Conservation (phyloP, 805 yeast genomes). For the Metschnikowia kunwiensis region DNA sequence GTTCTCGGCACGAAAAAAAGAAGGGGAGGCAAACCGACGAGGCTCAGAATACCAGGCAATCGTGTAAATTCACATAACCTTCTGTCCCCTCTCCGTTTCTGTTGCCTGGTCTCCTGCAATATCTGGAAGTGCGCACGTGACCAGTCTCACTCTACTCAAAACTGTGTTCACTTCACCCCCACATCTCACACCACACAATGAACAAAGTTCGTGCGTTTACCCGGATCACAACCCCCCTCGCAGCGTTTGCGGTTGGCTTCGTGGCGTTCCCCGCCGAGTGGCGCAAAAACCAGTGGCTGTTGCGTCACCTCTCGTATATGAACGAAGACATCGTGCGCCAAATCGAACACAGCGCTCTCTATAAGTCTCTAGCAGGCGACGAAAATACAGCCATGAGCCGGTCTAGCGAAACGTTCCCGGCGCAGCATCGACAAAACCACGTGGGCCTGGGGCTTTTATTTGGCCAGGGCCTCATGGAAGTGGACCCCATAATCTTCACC, state of each 20-base stretch:
- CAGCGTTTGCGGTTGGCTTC: slow-evolving; percentile 20
- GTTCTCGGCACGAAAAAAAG: too few relatives aligned
- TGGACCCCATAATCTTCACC: slow-evolving; percentile 70
- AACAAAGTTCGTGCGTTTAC: slow-evolving; percentile 12
- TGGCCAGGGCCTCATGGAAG: slow-evolving; percentile 64
- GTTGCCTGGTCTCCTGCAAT: too few relatives aligned
- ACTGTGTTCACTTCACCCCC: background rate
- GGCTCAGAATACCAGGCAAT: too few relatives aligned
- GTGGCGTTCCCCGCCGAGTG: slow-evolving; percentile 19
- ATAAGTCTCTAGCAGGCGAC: slow-evolving; percentile 11
- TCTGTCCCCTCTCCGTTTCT: too few relatives aligned
- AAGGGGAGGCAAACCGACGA: too few relatives aligned
- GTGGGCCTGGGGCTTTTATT: slow-evolving; percentile 70
- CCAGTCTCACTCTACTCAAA: too few relatives aligned
- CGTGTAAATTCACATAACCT: too few relatives aligned
- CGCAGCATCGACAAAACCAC: slow-evolving; percentile 57
- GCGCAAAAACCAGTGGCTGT: slow-evolving; percentile 16
- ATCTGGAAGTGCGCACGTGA: too few relatives aligned
- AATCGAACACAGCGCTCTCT: slow-evolving; percentile 35
- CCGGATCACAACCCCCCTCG: slow-evolving; percentile 15
- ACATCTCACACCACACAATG: slow-evolving; percentile 4
- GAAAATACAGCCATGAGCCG: slow-evolving; percentile 6
- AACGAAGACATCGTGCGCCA: slow-evolving; percentile 26
- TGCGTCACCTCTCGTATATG: slow-evolving; percentile 14
- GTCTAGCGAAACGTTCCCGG: slow-evolving; percentile 40